These are phyloP conservation scores for Verticillium albo-atrum DNA, from an alignment of 2,329 filamentous ascomycete species.

Conservation along the genomic window DNA sequence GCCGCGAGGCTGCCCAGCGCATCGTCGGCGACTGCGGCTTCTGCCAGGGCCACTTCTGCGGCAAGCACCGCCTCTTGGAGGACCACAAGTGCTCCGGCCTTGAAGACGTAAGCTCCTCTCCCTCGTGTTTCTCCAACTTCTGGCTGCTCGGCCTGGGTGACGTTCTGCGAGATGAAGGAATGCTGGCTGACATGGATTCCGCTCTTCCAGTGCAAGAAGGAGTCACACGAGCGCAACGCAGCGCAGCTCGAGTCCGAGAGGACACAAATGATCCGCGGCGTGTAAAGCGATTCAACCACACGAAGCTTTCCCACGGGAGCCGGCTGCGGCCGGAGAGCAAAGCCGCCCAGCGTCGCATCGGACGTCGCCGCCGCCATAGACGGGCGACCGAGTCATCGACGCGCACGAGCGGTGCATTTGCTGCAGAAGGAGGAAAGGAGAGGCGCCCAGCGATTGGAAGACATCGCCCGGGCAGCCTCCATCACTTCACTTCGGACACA, in stretches of 20 bases:
- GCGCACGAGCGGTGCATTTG: not conserved
- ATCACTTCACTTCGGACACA: not conserved
- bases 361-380: not conserved
- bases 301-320: not conserved
- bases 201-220: slow-evolving; percentile 75
- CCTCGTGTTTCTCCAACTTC: slow-evolving; percentile 10
- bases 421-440: not conserved
- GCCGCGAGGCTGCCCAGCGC: slow-evolving; percentile 80
- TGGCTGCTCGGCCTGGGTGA: slow-evolving; percentile 37
- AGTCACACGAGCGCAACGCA: slow-evolving; percentile 90
- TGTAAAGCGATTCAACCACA: slow-evolving; percentile 44
- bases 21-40: slow-evolving; percentile 97
- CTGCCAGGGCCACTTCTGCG: slow-evolving; percentile 91
- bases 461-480: not conserved
- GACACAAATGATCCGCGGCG: slow-evolving; percentile 89
- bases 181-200: slow-evolving; percentile 28
- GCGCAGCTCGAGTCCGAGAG: slow-evolving; percentile 88
- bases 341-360: not conserved
- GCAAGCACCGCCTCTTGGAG: slow-evolving; percentile 89
- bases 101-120: slow-evolving; percentile 66
- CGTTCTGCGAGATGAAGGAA: slow-evolving; percentile 26
- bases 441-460: not conserved
- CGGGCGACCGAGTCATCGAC: not conserved
- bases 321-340: not conserved
- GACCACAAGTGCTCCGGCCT: slow-evolving; percentile 90